Evolutionary conservation across 306 rosid species (phyloP), one percentile per base, ranked within the genome.

Genomic region (Heteromeles arbutifolia): DNA sequence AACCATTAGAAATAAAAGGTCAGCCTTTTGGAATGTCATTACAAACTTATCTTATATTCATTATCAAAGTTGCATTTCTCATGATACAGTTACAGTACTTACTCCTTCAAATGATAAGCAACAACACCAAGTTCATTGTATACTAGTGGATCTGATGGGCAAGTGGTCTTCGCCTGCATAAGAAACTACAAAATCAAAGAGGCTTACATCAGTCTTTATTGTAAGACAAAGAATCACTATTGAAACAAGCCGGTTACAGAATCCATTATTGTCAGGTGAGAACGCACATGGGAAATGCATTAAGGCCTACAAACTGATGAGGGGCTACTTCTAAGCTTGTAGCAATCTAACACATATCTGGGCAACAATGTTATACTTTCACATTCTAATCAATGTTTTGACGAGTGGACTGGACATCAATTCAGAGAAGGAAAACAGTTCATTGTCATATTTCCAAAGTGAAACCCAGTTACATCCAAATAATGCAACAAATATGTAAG

Each of bases 71-170:
- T 29, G 18, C 52, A 77, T 54, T 77, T 73, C 67, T 28, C 29
- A 77, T 64, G 67, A 59, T 54, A 75, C 61, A 32, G 63, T 75
- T 71, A 77, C 61, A 31, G 63, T 75, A 77, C 88, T 86, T 86
- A 95, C 99, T 95, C 99, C 83, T 92, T 88, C 97, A 88, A 90
- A 75, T 95, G 82, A 82, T 92, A 95, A 72, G 97, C 97, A 81
- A 95, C 99, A 74, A 90, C 97, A 85, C 99, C 99, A 63, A 92
- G 96, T 85, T 95, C 99, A 77, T 95, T 95, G 77, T 83, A 95
- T 34, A 95, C 92, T 75, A 92, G 99, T 37, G 97, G 97, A 83
- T 95, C 99, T 2, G 92, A 90, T 81, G 97, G 88, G 78, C 97
- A 95, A 79, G 80, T 89, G 69, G 90, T 74, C 83, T 90, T 92